Percentiles rank a stretch among this genome's conserved stretches.
These are phyloP conservation scores for Chaetoscypha palmicola DNA, from an alignment of 2,329 filamentous ascomycete genomes.

Conservation along the genomic window DNA sequence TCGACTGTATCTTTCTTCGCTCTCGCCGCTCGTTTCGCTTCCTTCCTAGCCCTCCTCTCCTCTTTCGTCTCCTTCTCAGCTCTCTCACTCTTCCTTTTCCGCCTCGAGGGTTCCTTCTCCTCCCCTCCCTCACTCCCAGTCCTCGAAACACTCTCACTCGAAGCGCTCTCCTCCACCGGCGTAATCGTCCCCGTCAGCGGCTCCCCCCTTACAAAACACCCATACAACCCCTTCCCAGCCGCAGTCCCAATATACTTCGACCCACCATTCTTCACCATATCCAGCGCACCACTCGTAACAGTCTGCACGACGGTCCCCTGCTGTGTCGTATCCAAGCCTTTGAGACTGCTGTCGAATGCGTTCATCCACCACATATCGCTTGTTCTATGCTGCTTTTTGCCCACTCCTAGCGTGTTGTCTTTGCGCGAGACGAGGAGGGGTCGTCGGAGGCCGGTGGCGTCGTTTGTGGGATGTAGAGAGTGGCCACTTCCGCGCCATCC, in stretches of 20 bases:
- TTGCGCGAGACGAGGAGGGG: constrained; percentile 81
- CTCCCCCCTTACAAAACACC: constrained; percentile 78
- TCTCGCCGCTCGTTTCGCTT: constrained; percentile 30
- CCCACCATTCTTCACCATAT: constrained; percentile 47
- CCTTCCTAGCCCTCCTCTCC: constrained; percentile 34
- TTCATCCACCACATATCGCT: constrained; percentile 95
- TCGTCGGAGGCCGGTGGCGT: constrained; percentile 69
- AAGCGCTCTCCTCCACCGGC: constrained; percentile 18
- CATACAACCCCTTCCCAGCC: constrained; percentile 53
- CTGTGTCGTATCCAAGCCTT: constrained; percentile 63
- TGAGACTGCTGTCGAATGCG: constrained; percentile 85
- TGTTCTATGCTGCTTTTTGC: constrained; percentile 59
- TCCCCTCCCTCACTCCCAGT: constrained; percentile 25
- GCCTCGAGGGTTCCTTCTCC: constrained; percentile 27
- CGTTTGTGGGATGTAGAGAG: constrained; percentile 70
- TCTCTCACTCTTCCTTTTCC: constrained; percentile 32
- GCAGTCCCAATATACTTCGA: constrained; percentile 50
- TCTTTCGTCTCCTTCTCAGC: constrained; percentile 26
- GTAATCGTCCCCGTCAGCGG: constrained; percentile 63
- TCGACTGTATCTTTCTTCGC: constrained; percentile 6
- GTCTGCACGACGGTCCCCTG: constrained; percentile 50
- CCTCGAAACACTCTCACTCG: not conserved
- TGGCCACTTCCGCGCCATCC: constrained; percentile 89
- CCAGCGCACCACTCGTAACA: constrained; percentile 45
- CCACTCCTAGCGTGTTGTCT: constrained; percentile 72